Conservation (phyloP, 352 stramenopile species). For the Pythium aphanidermatum region DNA sequence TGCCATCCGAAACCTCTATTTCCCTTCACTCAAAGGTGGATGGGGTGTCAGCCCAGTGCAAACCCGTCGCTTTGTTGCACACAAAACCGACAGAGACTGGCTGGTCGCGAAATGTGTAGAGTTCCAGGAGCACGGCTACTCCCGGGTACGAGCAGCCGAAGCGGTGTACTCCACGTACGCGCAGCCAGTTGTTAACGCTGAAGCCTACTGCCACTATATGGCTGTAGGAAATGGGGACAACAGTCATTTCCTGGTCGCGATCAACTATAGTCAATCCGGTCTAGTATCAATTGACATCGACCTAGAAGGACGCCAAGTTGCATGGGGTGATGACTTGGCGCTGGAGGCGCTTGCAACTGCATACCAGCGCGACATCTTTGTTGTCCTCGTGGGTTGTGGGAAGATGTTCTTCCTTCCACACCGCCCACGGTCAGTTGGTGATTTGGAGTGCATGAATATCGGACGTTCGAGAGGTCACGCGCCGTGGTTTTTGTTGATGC, state of each 20-base stretch:
- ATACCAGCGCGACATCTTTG: constrained; percentile 86
- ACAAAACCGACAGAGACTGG: constrained; percentile 58
- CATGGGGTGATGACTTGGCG: constrained; percentile 84
- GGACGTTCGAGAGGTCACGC: constrained; percentile 69
- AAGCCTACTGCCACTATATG: constrained; percentile 87
- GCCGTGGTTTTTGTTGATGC: constrained; percentile 86
- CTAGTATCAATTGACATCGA: constrained; percentile 82
- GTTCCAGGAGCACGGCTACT: constrained; percentile 74
- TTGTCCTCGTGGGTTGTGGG: constrained; percentile 79
- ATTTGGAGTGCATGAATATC: constrained; percentile 29
- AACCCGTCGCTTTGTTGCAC: constrained; percentile 71
- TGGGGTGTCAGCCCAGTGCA: constrained; percentile 83
- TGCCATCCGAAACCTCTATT: constrained; percentile 84
- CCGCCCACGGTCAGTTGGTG: constrained; percentile 40
- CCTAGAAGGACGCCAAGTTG: constrained; percentile 67
- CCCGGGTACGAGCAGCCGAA: constrained; percentile 68
- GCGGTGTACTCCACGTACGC: constrained; percentile 69
- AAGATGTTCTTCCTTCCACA: constrained; percentile 89
- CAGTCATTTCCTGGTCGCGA: constrained; percentile 66
- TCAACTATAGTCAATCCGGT: constrained; percentile 74
- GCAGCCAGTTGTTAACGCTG: constrained; percentile 60
- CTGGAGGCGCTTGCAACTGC: constrained; percentile 79
- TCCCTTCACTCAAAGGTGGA: constrained; percentile 67
- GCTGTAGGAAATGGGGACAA: constrained; percentile 66
- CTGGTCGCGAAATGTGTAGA: constrained; percentile 72